Evolutionary conservation across 1,139 yeast genomes (phyloP).

Genomic region (Geotrichum bryndzae): DNA sequence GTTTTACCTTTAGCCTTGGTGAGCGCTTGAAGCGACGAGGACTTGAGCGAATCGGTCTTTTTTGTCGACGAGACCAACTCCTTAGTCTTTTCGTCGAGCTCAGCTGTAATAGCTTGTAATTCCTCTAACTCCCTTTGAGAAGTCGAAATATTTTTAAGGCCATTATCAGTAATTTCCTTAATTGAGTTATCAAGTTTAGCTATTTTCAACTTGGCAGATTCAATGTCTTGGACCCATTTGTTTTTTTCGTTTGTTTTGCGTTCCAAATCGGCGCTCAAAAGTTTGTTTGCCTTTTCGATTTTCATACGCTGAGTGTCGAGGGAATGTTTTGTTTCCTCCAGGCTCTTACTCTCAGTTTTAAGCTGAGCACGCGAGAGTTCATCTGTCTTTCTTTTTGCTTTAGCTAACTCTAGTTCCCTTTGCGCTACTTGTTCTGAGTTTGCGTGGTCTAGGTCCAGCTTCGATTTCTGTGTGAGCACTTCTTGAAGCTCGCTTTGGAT

Average conservation of each 20-base stretch:
- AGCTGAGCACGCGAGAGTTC: slow-evolving; percentile 46
- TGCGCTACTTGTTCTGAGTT: slow-evolving; percentile 39
- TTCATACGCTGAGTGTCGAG: slow-evolving; percentile 36
- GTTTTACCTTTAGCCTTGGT: slow-evolving; percentile 22
- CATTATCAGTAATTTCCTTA: not conserved
- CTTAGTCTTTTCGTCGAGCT: slow-evolving; percentile 41
- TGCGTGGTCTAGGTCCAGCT: slow-evolving; percentile 39
- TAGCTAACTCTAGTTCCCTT: slow-evolving; percentile 41
- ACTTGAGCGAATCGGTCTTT: slow-evolving; percentile 21
- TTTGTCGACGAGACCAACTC: slow-evolving; percentile 23
- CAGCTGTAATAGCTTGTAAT: slow-evolving; percentile 7
- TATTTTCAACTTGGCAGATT: slow-evolving; percentile 17
- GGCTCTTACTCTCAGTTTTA: slow-evolving; percentile 44
- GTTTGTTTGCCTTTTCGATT: slow-evolving; percentile 27
- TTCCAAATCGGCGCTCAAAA: slow-evolving; percentile 24
- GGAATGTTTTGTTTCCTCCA: slow-evolving; percentile 42
- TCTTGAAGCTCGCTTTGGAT: slow-evolving; percentile 46
- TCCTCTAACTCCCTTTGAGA: slow-evolving; percentile 3
- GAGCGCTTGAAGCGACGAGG: slow-evolving; percentile 22
- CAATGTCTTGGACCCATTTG: slow-evolving; percentile 23
- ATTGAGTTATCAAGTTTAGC: slow-evolving; percentile 13
- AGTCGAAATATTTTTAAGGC: not conserved
- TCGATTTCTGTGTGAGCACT: slow-evolving; percentile 39
- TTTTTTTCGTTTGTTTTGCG: slow-evolving; percentile 21
- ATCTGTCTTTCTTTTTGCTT: slow-evolving; percentile 43